phyloP scores from a whole-genome alignment of 2,329 filamentous ascomycete genomes.

The Bisporella sp. region DNA sequence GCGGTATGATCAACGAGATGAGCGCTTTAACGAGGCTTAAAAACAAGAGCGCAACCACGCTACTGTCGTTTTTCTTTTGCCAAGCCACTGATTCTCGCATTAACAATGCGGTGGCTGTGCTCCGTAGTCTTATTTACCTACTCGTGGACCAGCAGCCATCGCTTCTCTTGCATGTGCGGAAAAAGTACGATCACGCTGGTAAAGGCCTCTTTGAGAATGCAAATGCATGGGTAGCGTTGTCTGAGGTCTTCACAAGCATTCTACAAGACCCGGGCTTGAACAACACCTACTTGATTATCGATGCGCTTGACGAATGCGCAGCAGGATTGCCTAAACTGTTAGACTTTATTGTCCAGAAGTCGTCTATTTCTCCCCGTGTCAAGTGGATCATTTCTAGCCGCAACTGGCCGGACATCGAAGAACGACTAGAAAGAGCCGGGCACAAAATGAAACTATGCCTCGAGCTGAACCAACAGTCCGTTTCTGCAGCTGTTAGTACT shows the following conservation, averaged over 20 bases:
- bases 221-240: slow-evolving; percentile 1
- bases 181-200: slow-evolving; percentile 12
- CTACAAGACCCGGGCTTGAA: background rate
- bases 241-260: background rate
- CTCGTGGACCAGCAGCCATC: slow-evolving; percentile 28
- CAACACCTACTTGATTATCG: slow-evolving; percentile 8
- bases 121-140: slow-evolving; percentile 36
- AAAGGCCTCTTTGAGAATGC: background rate
- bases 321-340: background rate
- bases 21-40: background rate
- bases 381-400: slow-evolving; percentile 10
- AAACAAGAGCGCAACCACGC: background rate
- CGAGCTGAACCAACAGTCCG: slow-evolving; percentile 15
- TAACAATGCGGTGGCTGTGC: slow-evolving; percentile 21
- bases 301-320: slow-evolving; percentile 13
- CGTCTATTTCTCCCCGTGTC: background rate
- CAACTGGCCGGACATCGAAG: background rate
- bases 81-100: too few relatives aligned
- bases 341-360: background rate
- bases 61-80: slow-evolving; percentile 24
- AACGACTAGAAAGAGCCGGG: background rate
- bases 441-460: background rate
- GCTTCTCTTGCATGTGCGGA: slow-evolving; percentile 23
- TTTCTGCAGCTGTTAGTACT: slow-evolving; percentile 3
- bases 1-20: background rate